phyloP scores from a whole-genome alignment of 768 basidiomycete species.

The Tricholoma saponaceum region DNA sequence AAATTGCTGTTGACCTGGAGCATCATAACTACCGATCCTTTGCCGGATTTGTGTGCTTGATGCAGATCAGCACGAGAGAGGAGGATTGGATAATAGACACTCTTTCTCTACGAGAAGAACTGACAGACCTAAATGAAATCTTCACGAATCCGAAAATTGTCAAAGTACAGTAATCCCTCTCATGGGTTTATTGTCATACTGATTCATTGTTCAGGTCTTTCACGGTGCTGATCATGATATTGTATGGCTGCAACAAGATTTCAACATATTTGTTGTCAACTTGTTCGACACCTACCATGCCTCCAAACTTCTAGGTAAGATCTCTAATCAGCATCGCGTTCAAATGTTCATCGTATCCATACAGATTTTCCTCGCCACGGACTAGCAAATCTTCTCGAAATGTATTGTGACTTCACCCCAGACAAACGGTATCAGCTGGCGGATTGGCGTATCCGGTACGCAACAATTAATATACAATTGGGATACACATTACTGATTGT shows the following conservation, averaged over 20 bases:
- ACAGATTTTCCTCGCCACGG: constrained; percentile 81
- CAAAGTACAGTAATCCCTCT: constrained; percentile 50
- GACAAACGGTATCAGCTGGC: constrained; percentile 97
- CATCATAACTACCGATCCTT: constrained; percentile 88
- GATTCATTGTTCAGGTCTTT: constrained; percentile 54
- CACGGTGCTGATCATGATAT: constrained; percentile 96
- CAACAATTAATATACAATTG: neutral
- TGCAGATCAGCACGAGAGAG: constrained; percentile 84
- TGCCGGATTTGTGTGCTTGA: constrained; percentile 85
- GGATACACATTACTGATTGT: neutral
- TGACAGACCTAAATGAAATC: constrained; percentile 74
- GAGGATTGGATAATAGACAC: constrained; percentile 88
- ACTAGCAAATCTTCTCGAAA: constrained; percentile 77
- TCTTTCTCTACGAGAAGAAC: constrained; percentile 66
- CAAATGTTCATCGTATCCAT: neutral
- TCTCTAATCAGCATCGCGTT: neutral
- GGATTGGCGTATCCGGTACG: constrained; percentile 91
- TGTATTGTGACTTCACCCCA: constrained; percentile 85
- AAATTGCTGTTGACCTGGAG: constrained; percentile 93
- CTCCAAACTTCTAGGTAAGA: constrained; percentile 72
- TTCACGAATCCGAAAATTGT: constrained; percentile 82
- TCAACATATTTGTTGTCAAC: constrained; percentile 90
- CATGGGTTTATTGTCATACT: neutral
- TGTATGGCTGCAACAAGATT: constrained; percentile 94
- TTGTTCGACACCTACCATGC: constrained; percentile 98